phyloP scores from a whole-genome alignment of 2,329 filamentous ascomycete genomes.

The Pseudogymnoascus sp. region DNA sequence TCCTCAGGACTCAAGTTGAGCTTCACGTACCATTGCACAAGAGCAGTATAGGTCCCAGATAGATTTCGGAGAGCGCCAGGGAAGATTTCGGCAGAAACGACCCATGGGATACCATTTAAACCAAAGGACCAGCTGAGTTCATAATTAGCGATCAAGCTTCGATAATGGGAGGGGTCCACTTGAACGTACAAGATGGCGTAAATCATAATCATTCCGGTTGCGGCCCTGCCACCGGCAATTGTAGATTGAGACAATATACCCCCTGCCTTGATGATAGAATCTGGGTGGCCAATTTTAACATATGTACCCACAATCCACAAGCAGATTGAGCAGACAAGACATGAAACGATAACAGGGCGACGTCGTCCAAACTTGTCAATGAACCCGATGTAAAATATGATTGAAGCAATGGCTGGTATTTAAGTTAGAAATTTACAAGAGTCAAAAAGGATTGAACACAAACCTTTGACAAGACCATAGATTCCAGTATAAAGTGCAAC shows the following conservation, averaged over 20 bases:
- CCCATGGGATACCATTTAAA: conserved; percentile 11
- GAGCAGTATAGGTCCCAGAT: conserved; percentile 10
- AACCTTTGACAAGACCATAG: conserved; percentile 37
- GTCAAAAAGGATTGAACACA: not conserved
- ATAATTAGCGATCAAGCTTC: not conserved
- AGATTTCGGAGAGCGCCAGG: conserved; percentile 10
- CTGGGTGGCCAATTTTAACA: conserved; percentile 42
- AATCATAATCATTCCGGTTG: conserved; percentile 46
- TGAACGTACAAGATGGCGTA: conserved; percentile 28
- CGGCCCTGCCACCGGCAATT: conserved; percentile 40
- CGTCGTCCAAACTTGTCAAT: conserved; percentile 35
- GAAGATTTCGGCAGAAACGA: conserved; percentile 12
- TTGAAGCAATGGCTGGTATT: conserved; percentile 28
- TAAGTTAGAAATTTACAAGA: not conserved
- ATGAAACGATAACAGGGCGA: conserved; percentile 38
- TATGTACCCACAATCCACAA: conserved; percentile 46
- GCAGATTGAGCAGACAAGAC: conserved; percentile 38
- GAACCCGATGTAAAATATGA: conserved; percentile 34
- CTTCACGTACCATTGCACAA: not conserved
- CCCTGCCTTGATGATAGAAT: conserved; percentile 25
- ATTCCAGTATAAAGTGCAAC: conserved; percentile 41
- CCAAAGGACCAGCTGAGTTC: conserved; percentile 25
- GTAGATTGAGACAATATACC: conserved; percentile 34
- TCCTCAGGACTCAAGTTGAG: not conserved
- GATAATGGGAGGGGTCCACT: not conserved